Evolutionary conservation across 805 yeast genomes (phyloP), one percentile per base, ranked within the genome.

Genomic region (Helenozyma baotianmanensis): DNA sequence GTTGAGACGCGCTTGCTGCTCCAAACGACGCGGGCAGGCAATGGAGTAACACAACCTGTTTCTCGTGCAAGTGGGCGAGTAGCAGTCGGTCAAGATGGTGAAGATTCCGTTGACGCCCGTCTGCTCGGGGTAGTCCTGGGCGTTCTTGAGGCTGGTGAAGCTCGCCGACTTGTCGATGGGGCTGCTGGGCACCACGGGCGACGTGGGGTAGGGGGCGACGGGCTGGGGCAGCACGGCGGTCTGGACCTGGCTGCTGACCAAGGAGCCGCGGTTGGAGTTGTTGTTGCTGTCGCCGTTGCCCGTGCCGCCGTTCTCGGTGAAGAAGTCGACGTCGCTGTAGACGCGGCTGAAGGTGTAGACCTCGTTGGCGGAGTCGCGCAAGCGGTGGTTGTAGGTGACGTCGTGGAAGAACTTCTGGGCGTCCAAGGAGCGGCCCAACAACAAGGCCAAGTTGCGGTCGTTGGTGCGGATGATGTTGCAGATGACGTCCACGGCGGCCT

Each of bases 331-430:
- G 35, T 68, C 70, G 23, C 71, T 63, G 40, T 71, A 70, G 9
- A 68, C 70, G 39, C 78, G 80, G 29, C 75, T 75, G 49, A 90
- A 85, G 47, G 85, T 94, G 56, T 90, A 92, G 15, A 90, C 84
- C 56, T 92, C 98, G 51, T 73, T 76, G 14, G 71, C 73, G 0
- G 95, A 84, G 59, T 92, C 98, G 44, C 98, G 71, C 33, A 92
- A 68, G 30, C 97, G 70, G 55, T 89, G 97, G 48, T 88, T 95
- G 59, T 90, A 90, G 0, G 96, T 84, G 16, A 89, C 97, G 61
- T 92, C 98, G 53, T 87, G 96, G 59, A 92, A 88, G 36, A 87
- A 76, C 55, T 85, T 85, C 50, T 92, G 97, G 1, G 96, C 95
- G 60, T 92, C 97, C 35, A 92, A 64, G 0, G 97, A 80, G 43